Percentiles rank a stretch among this genome's conserved stretches.
Evolutionary conservation across 2,329 filamentous ascomycete species (phyloP).

Genomic region (Neonectria faginata): DNA sequence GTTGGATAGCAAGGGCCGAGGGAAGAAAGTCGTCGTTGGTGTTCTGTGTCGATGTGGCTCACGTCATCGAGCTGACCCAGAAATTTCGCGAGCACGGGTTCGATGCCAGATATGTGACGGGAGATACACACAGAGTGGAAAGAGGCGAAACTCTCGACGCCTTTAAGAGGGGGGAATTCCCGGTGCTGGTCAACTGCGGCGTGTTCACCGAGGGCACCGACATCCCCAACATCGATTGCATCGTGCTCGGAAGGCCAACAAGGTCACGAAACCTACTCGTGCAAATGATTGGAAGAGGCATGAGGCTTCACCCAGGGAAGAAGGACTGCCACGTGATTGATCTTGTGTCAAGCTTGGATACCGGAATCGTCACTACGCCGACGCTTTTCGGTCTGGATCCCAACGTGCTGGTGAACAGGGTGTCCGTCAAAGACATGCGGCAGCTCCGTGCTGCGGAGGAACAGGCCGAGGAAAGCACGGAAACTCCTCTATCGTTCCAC

Average conservation of each 20-base stretch:
- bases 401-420: conserved; percentile 76
- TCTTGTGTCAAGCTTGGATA: conserved; percentile 87
- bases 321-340: conserved; percentile 94
- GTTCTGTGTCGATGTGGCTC: conserved; percentile 91
- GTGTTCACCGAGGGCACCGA: conserved; percentile 98
- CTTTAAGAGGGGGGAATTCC: conserved; percentile 82
- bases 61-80: conserved; percentile 79
- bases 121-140: conserved; percentile 77
- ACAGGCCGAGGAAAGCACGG: conserved; percentile 50
- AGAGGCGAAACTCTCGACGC: conserved; percentile 77
- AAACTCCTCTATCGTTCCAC: conserved; percentile 29
- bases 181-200: conserved; percentile 92
- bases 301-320: conserved; percentile 85
- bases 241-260: conserved; percentile 88
- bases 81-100: conserved; percentile 82
- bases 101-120: conserved; percentile 88
- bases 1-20: conserved; percentile 83
- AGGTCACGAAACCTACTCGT: conserved; percentile 92
- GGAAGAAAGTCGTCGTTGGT: conserved; percentile 86
- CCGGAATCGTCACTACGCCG: conserved; percentile 88
- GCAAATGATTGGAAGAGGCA: conserved; percentile 97
- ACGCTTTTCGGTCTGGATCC: conserved; percentile 95
- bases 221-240: conserved; percentile 96
- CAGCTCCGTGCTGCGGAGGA: conserved; percentile 63
- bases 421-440: conserved; percentile 71